Evolutionary conservation across 805 yeast genomes (phyloP).

Genomic region (Starmerella scarabaei): DNA sequence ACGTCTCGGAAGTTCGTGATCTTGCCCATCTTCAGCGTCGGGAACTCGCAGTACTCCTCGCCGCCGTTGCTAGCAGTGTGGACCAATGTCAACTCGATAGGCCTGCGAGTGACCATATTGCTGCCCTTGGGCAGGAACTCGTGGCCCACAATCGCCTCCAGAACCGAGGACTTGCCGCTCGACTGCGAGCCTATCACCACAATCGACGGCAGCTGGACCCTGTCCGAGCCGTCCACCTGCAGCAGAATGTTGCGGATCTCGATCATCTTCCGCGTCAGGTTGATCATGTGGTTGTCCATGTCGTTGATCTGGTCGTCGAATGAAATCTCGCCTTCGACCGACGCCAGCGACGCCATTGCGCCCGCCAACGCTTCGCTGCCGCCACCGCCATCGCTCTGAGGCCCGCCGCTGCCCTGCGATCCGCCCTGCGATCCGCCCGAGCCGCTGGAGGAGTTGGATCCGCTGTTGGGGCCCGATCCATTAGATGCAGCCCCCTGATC

Average conservation of each 20-base stretch:
- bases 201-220: slow-evolving; percentile 78
- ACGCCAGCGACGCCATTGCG: slow-evolving; percentile 45
- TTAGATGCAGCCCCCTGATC: not conserved
- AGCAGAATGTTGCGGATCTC: slow-evolving; percentile 75
- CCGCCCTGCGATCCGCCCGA: not conserved
- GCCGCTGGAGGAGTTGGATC: slow-evolving; percentile 1
- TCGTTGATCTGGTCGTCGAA: slow-evolving; percentile 40
- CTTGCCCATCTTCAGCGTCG: slow-evolving; percentile 69
- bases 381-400: slow-evolving; percentile 14
- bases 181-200: slow-evolving; percentile 97
- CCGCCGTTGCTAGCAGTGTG: slow-evolving; percentile 63
- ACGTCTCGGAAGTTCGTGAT: slow-evolving; percentile 81
- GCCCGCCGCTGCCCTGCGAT: not conserved
- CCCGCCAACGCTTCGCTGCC: slow-evolving; percentile 26
- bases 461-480: slow-evolving; percentile 1
- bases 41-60: slow-evolving; percentile 85
- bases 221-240: slow-evolving; percentile 61
- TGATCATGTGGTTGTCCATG: slow-evolving; percentile 59
- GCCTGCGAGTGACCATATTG: slow-evolving; percentile 96
- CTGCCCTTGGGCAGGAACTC: slow-evolving; percentile 94
- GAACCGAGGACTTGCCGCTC: slow-evolving; percentile 91
- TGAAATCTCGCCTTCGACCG: slow-evolving; percentile 28
- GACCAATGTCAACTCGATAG: slow-evolving; percentile 84
- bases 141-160: slow-evolving; percentile 95
- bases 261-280: slow-evolving; percentile 89